phyloP scores from a whole-genome alignment of 73 alveolate species.

The Paramecium primaurelia region DNA sequence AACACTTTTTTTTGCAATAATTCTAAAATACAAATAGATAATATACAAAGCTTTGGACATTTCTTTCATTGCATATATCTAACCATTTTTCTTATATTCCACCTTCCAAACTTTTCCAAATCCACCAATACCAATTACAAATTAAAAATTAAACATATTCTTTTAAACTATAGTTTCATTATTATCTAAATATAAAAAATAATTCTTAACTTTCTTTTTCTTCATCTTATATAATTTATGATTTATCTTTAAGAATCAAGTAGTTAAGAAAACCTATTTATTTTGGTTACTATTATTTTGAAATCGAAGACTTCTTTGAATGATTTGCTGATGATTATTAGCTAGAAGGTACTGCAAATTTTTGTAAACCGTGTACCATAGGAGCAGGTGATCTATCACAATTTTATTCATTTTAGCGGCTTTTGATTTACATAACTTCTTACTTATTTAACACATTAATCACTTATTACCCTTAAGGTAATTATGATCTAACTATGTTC shows the following conservation, averaged over 20 bases:
- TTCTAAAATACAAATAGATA: not conserved
- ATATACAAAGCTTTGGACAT: constrained; percentile 59
- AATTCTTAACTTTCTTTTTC: not conserved
- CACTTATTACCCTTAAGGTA: not conserved
- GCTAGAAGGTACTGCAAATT: not conserved
- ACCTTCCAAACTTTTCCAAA: constrained; percentile 86
- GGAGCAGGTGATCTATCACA: not conserved
- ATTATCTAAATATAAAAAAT: not conserved
- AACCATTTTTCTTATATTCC: constrained; percentile 64
- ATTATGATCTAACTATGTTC: not conserved
- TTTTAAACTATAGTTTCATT: constrained; percentile 10
- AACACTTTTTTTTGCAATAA: constrained; percentile 46
- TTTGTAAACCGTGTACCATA: not conserved
- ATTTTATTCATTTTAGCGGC: not conserved
- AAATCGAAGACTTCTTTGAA: not conserved
- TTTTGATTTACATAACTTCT: not conserved
- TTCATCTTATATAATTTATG: not conserved
- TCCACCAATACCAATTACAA: constrained; percentile 78
- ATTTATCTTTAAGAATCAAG: not conserved
- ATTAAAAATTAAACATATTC: constrained; percentile 68
- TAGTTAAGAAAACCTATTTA: not conserved
- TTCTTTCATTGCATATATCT: constrained; percentile 77
- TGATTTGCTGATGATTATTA: not conserved
- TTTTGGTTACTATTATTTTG: not conserved
- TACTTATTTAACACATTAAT: not conserved